Conservation (phyloP, 176 grass and related monocot genomes). For the Musa beccarii region DNA sequence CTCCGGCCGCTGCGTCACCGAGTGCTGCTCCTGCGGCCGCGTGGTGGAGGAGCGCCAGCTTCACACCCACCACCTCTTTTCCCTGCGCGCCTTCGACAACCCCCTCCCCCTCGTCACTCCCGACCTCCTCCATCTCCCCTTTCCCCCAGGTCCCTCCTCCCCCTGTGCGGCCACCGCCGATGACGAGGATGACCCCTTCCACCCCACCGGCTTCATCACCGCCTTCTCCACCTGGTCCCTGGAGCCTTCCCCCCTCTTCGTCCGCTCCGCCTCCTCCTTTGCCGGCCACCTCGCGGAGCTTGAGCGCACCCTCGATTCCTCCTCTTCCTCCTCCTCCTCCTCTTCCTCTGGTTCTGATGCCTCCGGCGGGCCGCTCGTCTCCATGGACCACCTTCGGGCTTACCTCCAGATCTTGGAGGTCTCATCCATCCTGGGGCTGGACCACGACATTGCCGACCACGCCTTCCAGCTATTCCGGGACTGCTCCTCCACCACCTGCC, state of each 20-base stretch:
- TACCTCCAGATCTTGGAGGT: conserved; percentile 98
- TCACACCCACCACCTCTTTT: conserved; percentile 78
- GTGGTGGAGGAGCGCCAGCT: conserved; percentile 67
- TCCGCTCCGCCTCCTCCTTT: conserved; percentile 74
- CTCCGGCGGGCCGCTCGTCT: conserved; percentile 57
- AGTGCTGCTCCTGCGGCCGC: conserved; percentile 77
- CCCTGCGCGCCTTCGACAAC: conserved; percentile 49
- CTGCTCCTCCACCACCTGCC: conserved; percentile 68
- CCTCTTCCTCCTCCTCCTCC: conserved; percentile 35
- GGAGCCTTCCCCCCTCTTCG: conserved; percentile 74
- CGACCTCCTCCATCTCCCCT: conserved; percentile 67
- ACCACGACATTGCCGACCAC: conserved; percentile 84
- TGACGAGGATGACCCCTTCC: conserved; percentile 66
- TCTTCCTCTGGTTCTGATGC: conserved; percentile 39
- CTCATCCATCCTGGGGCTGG: conserved; percentile 61
- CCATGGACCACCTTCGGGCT: conserved; percentile 79
- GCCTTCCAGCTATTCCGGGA: conserved; percentile 94
- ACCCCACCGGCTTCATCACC: conserved; percentile 76
- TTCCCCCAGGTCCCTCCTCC: not conserved
- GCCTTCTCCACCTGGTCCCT: conserved; percentile 94
- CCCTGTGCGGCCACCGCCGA: not conserved
- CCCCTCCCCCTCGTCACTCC: conserved; percentile 76
- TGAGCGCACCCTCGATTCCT: conserved; percentile 60
- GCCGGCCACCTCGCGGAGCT: conserved; percentile 90
- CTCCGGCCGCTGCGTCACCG: conserved; percentile 48